Evolutionary conservation across 208 protist species (phyloP), one percentile per base, ranked within the genome.

Genomic region (Leishmania major): DNA sequence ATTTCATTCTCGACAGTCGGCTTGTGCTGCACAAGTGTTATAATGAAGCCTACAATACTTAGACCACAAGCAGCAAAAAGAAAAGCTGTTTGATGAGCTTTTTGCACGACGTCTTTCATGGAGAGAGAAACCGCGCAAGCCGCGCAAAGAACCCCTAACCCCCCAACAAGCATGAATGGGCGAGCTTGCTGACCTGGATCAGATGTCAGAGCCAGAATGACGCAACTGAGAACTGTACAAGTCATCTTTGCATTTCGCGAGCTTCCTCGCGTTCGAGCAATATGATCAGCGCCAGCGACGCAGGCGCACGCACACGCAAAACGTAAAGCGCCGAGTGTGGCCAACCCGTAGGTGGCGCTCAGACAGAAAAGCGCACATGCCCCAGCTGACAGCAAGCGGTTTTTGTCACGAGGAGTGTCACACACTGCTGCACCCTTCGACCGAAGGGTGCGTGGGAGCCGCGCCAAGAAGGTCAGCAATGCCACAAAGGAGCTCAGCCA

Each of bases 401-500:
- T 40, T 35, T 72, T 37, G 43, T 59, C 31, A 62, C 3, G 60
- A 66, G 64, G 28, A 66, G 13, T 17, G 22, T 80, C 45, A 45
- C 49, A 37, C 6, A 43, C n/a, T 59, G 62, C 31, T 31, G 25
- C 57, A n/a, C n/a, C n/a, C 43, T 82, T 85, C 6, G 57, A 49
- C 3, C 37, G 11, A 11, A 75, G 45, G 7, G 28, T 49, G 2
- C 40, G 66, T 7, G 82, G 47, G 10, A 77, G 31, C 4, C 53
- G 77, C 35, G 60, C 70, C 43, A 85, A 82, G 57, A 82, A 82
- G 3, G 73, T 59, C 15, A 72, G n/a, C 11, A 85, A 7, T 10
- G 82, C 82, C 47, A 31, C 59, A 62, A 85, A 85, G 8, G 82
- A 60, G 60, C 82, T 79, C 3, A 81, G 53, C 82, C 82, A 85